phyloP scores from a whole-genome alignment of 2,329 filamentous ascomycete genomes.

The Furcasterigmium furcatum region DNA sequence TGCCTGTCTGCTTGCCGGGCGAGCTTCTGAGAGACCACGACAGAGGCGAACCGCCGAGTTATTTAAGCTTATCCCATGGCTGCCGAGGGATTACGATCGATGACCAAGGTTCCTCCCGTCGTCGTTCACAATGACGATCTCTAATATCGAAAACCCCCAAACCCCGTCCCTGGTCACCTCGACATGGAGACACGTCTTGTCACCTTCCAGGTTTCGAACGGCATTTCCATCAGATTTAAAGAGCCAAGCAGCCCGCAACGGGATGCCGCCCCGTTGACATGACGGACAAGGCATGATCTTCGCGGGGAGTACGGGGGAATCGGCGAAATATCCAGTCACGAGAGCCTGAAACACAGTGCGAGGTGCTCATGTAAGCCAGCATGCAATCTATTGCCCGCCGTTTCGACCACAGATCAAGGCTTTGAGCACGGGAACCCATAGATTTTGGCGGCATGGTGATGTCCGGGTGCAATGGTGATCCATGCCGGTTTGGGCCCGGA shows the following conservation, averaged over 20 bases:
- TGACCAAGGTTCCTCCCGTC: too few species aligned
- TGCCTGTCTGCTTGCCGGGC: neutral
- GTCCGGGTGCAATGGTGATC: neutral
- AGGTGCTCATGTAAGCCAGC: neutral
- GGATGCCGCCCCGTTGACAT: neutral
- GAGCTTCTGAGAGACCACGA: too few species aligned
- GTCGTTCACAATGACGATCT: neutral
- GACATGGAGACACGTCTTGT: too few species aligned
- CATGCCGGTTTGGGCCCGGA: slow-evolving; percentile 4
- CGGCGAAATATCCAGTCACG: neutral
- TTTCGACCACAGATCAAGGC: neutral
- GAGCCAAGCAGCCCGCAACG: too few species aligned
- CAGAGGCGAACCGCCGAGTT: too few species aligned
- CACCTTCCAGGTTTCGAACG: neutral
- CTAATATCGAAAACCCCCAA: neutral
- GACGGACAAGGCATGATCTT: neutral
- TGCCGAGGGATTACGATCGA: neutral
- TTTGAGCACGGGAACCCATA: neutral
- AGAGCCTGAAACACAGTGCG: neutral
- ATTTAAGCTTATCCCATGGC: neutral
- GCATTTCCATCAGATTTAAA: neutral
- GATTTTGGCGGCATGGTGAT: neutral
- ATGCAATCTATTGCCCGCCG: neutral
- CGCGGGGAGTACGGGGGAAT: neutral
- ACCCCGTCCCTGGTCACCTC: neutral